phyloP scores from a whole-genome alignment of 2,329 filamentous ascomycete genomes.

The Epichloe hybrida region DNA sequence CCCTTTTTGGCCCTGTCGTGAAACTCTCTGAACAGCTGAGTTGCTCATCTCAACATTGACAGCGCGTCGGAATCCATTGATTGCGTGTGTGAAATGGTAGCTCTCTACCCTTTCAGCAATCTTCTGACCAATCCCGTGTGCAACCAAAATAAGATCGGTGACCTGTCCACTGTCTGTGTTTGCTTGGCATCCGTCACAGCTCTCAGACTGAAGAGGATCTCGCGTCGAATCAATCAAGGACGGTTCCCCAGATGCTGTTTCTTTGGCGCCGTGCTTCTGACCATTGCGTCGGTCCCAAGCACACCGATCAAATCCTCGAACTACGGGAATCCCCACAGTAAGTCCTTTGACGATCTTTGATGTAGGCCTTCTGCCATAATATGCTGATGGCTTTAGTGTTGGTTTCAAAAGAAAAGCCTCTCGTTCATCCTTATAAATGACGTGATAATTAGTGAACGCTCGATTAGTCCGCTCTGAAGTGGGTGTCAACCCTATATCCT shows the following conservation, averaged over 20 bases:
- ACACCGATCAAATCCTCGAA: slow-evolving; percentile 72
- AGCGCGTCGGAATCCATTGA: slow-evolving; percentile 76
- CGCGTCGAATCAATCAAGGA: not conserved
- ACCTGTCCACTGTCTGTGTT: slow-evolving; percentile 55
- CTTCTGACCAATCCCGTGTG: slow-evolving; percentile 95
- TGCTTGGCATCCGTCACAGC: slow-evolving; percentile 45
- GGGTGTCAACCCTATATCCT: slow-evolving; percentile 16
- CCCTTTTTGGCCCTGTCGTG: slow-evolving; percentile 67
- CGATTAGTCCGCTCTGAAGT: slow-evolving; percentile 32
- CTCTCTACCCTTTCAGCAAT: slow-evolving; percentile 88
- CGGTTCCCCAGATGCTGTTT: not conserved
- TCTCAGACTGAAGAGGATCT: slow-evolving; percentile 17
- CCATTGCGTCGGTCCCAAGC: slow-evolving; percentile 62
- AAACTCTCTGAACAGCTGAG: slow-evolving; percentile 57
- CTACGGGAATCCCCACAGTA: slow-evolving; percentile 73
- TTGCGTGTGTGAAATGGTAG: slow-evolving; percentile 92
- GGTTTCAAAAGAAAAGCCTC: slow-evolving; percentile 72
- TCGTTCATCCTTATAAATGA: slow-evolving; percentile 66
- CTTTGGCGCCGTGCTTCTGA: not conserved
- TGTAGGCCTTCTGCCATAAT: slow-evolving; percentile 70
- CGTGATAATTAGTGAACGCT: slow-evolving; percentile 61
- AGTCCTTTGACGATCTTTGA: slow-evolving; percentile 73
- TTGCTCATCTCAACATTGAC: slow-evolving; percentile 74
- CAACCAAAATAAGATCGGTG: slow-evolving; percentile 78
- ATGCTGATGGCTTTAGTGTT: slow-evolving; percentile 69